phyloP scores from a whole-genome alignment of 1,284 basidiomycete species.

The Melampsora larici-populina region DNA sequence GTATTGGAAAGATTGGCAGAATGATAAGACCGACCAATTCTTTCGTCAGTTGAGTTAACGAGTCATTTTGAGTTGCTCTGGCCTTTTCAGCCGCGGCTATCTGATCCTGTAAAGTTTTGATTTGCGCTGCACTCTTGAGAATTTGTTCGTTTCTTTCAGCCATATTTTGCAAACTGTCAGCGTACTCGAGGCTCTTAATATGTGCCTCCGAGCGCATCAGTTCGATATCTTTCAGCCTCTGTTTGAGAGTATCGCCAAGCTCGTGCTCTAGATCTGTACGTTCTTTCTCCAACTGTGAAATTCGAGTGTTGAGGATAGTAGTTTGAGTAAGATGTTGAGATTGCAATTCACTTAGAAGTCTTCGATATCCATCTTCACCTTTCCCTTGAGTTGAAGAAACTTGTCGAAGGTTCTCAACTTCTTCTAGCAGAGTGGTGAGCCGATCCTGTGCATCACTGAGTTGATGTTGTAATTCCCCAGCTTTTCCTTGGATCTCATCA shows the following conservation, averaged over 20 bases:
- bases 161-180: conserved; percentile 33
- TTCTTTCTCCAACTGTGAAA: conserved; percentile 36
- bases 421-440: conserved; percentile 12
- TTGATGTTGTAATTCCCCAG: conserved; percentile 29
- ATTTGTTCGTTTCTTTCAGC: conserved; percentile 35
- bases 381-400: background rate
- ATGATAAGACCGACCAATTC: conserved; percentile 16
- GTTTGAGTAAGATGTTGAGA: conserved; percentile 3
- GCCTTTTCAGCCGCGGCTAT: background rate
- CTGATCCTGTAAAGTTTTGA: conserved; percentile 14
- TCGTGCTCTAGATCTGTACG: conserved; percentile 27
- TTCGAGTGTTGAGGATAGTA: background rate
- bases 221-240: conserved; percentile 30
- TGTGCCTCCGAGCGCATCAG: background rate
- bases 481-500: conserved; percentile 27
- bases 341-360: conserved; percentile 7
- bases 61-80: background rate
- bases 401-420: conserved; percentile 15
- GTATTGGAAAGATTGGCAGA: background rate
- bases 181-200: conserved; percentile 34
- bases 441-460: conserved; percentile 26
- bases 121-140: conserved; percentile 2
- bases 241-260: conserved; percentile 15
- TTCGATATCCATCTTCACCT: conserved; percentile 3
- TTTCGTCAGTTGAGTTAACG: background rate